Conservation (phyloP, 2,329 filamentous ascomycete genomes). For the Talaromyces sp. region DNA sequence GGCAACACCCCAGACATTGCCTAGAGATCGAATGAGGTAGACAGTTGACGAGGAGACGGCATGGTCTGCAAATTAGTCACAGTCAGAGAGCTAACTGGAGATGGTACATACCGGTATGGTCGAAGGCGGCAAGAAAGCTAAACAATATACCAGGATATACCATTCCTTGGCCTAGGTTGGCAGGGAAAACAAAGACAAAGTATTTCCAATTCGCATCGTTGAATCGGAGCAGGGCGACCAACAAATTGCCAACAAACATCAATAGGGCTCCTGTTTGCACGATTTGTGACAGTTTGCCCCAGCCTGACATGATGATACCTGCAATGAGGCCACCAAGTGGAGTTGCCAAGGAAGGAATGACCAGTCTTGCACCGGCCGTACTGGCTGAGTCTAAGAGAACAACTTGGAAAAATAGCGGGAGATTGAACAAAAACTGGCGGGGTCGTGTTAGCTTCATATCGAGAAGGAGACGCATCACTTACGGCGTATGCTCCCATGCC, state of each 20-base stretch:
- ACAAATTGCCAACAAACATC: constrained; percentile 43
- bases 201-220: constrained; percentile 43
- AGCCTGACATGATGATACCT: constrained; percentile 46
- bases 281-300: constrained; percentile 40
- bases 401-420: constrained; percentile 43
- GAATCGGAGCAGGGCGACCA: constrained; percentile 40
- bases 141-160: constrained; percentile 51
- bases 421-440: constrained; percentile 43
- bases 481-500: constrained; percentile 60
- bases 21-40: constrained; percentile 59
- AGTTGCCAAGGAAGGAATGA: constrained; percentile 43
- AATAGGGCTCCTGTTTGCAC: constrained; percentile 38
- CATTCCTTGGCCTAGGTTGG: constrained; percentile 45
- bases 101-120: constrained; percentile 49
- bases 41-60: constrained; percentile 59
- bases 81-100: not conserved
- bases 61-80: constrained; percentile 45
- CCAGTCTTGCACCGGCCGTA: constrained; percentile 41
- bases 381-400: constrained; percentile 41
- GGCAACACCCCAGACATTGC: constrained; percentile 61
- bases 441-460: not conserved
- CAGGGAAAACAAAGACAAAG: constrained; percentile 41
- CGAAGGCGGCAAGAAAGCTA: constrained; percentile 58
- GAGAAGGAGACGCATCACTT: constrained; percentile 8
- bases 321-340: constrained; percentile 42